Conservation (phyloP, 177 flowering plant genomes). For the Vitis hybrid region DNA sequence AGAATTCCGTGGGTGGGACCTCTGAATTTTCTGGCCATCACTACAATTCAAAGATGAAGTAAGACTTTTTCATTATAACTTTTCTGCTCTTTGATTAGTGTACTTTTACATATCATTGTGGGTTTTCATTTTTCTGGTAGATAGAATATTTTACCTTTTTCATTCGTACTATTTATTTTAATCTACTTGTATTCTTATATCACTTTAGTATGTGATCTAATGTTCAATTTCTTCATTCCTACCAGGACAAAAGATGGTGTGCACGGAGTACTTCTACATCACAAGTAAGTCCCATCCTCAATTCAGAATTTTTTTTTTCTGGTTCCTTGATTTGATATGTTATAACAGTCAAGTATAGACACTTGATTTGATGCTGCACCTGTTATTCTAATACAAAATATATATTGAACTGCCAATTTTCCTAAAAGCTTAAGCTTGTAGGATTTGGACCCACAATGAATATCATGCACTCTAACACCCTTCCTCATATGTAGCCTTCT, state of each 20-base stretch:
- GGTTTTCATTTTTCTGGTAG: too few species aligned
- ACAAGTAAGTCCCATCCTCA: slow-evolving; percentile 50
- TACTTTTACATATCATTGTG: not conserved
- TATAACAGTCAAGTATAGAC: too few species aligned
- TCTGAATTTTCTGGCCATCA: slow-evolving; percentile 81
- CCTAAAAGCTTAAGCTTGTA: too few species aligned
- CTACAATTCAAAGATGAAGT: slow-evolving; percentile 63
- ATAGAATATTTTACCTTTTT: not conserved
- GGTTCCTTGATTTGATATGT: too few species aligned
- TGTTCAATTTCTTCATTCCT: slow-evolving; percentile 2
- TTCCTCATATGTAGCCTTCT: too few species aligned
- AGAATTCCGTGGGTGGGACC: slow-evolving; percentile 86
- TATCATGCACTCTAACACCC: too few species aligned
- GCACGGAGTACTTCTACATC: slow-evolving; percentile 67
- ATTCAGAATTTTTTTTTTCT: too few species aligned
- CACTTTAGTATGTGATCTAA: not conserved
- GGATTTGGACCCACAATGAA: too few species aligned
- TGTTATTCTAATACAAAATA: too few species aligned
- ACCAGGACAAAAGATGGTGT: slow-evolving; percentile 61
- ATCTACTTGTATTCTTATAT: not conserved
- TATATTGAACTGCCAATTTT: too few species aligned
- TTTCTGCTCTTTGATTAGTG: not conserved
- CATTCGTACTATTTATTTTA: not conserved
- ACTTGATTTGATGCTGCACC: too few species aligned
- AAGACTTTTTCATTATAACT: slow-evolving; percentile 22